These are phyloP conservation scores for Simplicillium sp. DNA, from an alignment of 2,329 filamentous ascomycete species.

Conservation along the genomic window DNA sequence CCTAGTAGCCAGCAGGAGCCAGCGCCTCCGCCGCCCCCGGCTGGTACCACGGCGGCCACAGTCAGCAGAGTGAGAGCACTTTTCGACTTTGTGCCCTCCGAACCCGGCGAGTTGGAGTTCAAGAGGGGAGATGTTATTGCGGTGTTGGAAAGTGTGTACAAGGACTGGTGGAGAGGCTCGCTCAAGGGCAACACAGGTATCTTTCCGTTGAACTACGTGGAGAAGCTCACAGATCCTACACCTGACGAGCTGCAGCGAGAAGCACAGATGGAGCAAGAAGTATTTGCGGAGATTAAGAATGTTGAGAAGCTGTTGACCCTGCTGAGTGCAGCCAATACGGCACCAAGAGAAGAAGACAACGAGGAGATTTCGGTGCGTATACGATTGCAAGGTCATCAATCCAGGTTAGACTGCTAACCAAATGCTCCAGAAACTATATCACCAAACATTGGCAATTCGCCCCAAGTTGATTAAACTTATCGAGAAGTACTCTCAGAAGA, in stretches of 20 bases:
- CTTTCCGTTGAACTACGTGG: constrained; percentile 96
- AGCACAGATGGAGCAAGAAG: constrained; percentile 81
- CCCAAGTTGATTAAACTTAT: constrained; percentile 97
- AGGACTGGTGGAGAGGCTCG: constrained; percentile 99
- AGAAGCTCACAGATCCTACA: constrained; percentile 92
- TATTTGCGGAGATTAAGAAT: constrained; percentile 56
- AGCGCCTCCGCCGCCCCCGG: constrained; percentile 50
- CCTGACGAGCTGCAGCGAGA: constrained; percentile 89
- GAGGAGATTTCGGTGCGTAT: constrained; percentile 79
- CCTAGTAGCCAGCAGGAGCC: constrained; percentile 29
- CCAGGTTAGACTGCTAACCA: constrained; percentile 18
- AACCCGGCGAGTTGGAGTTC: constrained; percentile 90
- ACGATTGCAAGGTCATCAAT: too few species aligned
- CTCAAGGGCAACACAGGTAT: constrained; percentile 92
- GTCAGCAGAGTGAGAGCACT: constrained; percentile 89
- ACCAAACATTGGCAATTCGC: constrained; percentile 86
- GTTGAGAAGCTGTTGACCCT: constrained; percentile 70
- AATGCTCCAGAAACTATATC: constrained; percentile 58
- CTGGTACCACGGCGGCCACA: constrained; percentile 89
- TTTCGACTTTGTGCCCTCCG: constrained; percentile 90
- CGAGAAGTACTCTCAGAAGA: constrained; percentile 98
- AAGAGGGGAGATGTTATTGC: constrained; percentile 96
- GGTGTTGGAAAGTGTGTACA: constrained; percentile 94
- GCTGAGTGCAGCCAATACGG: constrained; percentile 76
- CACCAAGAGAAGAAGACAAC: constrained; percentile 78